Conservation (phyloP, 768 basidiomycete genomes). For the Boletus sp. region DNA sequence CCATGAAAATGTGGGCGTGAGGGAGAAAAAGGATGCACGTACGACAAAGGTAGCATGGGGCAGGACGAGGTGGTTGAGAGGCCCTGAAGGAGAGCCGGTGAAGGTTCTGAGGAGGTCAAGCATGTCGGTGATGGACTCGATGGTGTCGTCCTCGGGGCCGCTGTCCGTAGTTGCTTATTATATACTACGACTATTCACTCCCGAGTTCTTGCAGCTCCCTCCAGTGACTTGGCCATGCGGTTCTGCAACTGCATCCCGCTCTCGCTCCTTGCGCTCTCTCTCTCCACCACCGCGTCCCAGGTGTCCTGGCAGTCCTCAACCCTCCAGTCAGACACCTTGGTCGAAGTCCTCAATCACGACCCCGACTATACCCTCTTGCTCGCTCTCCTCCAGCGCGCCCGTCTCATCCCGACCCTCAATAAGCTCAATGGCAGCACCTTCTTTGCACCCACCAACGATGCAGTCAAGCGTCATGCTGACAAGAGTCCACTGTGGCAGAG, state of each 20-base stretch:
- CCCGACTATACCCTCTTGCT: slow-evolving; percentile 76
- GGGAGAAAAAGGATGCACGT: slow-evolving; percentile 25
- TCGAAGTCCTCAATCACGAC: slow-evolving; percentile 74
- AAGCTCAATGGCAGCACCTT: slow-evolving; percentile 77
- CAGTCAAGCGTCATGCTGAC: slow-evolving; percentile 53
- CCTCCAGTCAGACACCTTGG: slow-evolving; percentile 52
- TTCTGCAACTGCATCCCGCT: slow-evolving; percentile 34
- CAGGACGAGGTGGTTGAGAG: slow-evolving; percentile 56
- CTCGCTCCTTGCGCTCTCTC: slow-evolving; percentile 28
- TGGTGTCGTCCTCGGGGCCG: background rate
- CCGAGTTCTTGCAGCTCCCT: background rate
- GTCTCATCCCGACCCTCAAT: slow-evolving; percentile 90
- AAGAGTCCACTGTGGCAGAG: slow-evolving; percentile 31
- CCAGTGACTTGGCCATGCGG: slow-evolving; percentile 26
- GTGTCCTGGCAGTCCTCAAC: slow-evolving; percentile 22
- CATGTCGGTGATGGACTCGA: slow-evolving; percentile 32
- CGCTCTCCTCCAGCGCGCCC: slow-evolving; percentile 73
- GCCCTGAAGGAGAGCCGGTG: slow-evolving; percentile 49
- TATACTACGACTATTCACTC: background rate
- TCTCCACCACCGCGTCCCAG: slow-evolving; percentile 20
- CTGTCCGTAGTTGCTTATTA: slow-evolving; percentile 9
- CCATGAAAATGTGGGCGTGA: background rate
- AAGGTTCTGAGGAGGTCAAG: slow-evolving; percentile 46
- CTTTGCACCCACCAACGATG: slow-evolving; percentile 95
- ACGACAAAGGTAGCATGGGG: slow-evolving; percentile 58